Conservation (phyloP, 768 basidiomycete species). For the Lactarius sp. region DNA sequence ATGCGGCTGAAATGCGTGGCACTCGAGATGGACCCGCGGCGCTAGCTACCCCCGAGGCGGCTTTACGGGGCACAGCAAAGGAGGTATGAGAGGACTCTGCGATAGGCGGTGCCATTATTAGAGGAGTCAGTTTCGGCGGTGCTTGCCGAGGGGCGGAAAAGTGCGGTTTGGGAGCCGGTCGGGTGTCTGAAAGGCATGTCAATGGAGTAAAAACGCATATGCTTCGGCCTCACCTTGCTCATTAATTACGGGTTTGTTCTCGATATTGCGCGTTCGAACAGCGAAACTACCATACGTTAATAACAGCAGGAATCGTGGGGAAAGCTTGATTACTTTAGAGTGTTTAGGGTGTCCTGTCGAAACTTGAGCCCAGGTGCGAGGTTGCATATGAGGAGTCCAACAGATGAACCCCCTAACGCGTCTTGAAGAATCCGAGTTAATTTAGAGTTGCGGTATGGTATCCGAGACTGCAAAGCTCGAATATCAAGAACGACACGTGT, state of each 20-base stretch:
- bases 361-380: slow-evolving; percentile 80
- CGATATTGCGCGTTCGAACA: slow-evolving; percentile 77
- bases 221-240: slow-evolving; percentile 50
- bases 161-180: slow-evolving; percentile 52
- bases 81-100: slow-evolving; percentile 27
- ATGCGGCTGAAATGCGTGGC: slow-evolving; percentile 18
- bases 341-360: slow-evolving; percentile 83
- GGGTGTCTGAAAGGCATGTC: slow-evolving; percentile 44
- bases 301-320: background rate
- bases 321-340: slow-evolving; percentile 61
- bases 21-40: slow-evolving; percentile 23
- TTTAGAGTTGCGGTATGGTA: slow-evolving; percentile 89
- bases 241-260: slow-evolving; percentile 76
- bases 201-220: background rate
- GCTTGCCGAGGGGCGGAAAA: slow-evolving; percentile 57
- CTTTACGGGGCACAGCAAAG: slow-evolving; percentile 22
- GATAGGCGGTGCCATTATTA: slow-evolving; percentile 4
- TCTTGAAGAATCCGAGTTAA: slow-evolving; percentile 87
- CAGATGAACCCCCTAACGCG: slow-evolving; percentile 75
- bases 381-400: slow-evolving; percentile 82
- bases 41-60: background rate
- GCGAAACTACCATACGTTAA: slow-evolving; percentile 51
- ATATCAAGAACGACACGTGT: background rate
- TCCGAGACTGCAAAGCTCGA: slow-evolving; percentile 49
- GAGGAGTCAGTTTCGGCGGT: slow-evolving; percentile 41